phyloP scores from a whole-genome alignment of 345 rosid genomes.

The Anastatica hierochuntica region DNA sequence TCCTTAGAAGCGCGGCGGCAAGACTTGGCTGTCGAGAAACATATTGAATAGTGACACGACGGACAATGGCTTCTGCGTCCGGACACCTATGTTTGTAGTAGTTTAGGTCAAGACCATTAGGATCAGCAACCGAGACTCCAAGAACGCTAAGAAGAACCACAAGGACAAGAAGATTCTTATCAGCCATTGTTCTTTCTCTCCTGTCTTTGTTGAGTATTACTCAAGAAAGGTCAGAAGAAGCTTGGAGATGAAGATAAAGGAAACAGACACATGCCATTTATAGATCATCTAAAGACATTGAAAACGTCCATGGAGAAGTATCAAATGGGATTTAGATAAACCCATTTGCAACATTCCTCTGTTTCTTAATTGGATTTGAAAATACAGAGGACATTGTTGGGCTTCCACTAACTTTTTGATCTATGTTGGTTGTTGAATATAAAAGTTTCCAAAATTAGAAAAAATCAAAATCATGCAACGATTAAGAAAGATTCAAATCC shows the following conservation, averaged over 20 bases:
- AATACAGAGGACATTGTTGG: not conserved
- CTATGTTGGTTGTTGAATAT: not conserved
- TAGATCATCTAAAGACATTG: slow-evolving; percentile 11
- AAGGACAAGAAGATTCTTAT: slow-evolving; percentile 27
- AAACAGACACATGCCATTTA: slow-evolving; percentile 8
- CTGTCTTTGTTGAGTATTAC: slow-evolving; percentile 7
- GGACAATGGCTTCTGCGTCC: slow-evolving; percentile 22
- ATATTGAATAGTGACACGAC: slow-evolving; percentile 12
- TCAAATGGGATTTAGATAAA: no score
- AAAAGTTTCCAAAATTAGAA: no score
- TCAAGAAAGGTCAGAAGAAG: not conserved
- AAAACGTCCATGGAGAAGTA: slow-evolving; percentile 21
- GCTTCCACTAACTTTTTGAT: slow-evolving; percentile 9
- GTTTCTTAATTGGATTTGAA: slow-evolving; percentile 10
- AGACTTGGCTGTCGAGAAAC: slow-evolving; percentile 35
- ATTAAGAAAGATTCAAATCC: not conserved
- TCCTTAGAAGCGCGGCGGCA: slow-evolving; percentile 72
- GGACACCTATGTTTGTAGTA: slow-evolving; percentile 40
- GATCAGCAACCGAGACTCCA: slow-evolving; percentile 10
- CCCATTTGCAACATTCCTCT: slow-evolving; percentile 11
- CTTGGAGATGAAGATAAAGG: not conserved
- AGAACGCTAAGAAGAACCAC: slow-evolving; percentile 26
- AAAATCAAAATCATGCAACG: slow-evolving; percentile 5
- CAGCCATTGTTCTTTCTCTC: slow-evolving; percentile 20
- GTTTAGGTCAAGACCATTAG: slow-evolving; percentile 16